phyloP scores from a whole-genome alignment of 2,329 filamentous ascomycete genomes.

The Scytalidium sp. region DNA sequence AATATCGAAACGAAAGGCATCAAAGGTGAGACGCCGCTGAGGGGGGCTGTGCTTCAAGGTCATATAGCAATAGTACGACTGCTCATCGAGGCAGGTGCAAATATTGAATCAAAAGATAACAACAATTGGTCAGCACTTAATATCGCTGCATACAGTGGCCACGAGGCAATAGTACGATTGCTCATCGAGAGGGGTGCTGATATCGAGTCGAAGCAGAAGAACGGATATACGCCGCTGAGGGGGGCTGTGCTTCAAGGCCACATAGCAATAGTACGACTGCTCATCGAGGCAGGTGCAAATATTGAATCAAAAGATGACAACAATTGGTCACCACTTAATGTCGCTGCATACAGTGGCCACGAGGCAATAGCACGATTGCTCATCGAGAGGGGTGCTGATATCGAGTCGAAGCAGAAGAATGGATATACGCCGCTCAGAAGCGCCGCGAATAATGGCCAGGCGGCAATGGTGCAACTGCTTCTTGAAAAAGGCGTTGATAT shows the following conservation, averaged over 20 bases:
- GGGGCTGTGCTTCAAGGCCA: too few species aligned
- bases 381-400: conserved; percentile 9
- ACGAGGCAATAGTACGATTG: conserved; percentile 7
- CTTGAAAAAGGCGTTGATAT: conserved; percentile 4
- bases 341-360: conserved; percentile 12
- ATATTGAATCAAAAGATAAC: too few species aligned
- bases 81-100: too few species aligned
- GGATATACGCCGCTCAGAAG: too few species aligned
- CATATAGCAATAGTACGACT: too few species aligned
- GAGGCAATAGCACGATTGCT: conserved; percentile 6
- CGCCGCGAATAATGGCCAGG: too few species aligned
- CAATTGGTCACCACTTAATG: conserved; percentile 2
- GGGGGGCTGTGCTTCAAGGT: too few species aligned
- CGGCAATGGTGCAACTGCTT: conserved; percentile 3
- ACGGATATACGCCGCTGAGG: too few species aligned
- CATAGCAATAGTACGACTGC: conserved; percentile 17
- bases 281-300: conserved; percentile 20
- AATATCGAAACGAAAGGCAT: conserved; percentile 8
- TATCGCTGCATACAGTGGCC: not conserved
- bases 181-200: conserved; percentile 13
- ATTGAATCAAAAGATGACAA: too few species aligned
- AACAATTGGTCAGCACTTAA: too few species aligned
- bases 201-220: conserved; percentile 25
- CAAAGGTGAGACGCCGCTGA: conserved; percentile 14
- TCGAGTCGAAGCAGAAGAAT: conserved; percentile 24